These are phyloP conservation scores for Aspergillus flavus DNA, from an alignment of 2,329 filamentous ascomycete species.

Conservation along the genomic window DNA sequence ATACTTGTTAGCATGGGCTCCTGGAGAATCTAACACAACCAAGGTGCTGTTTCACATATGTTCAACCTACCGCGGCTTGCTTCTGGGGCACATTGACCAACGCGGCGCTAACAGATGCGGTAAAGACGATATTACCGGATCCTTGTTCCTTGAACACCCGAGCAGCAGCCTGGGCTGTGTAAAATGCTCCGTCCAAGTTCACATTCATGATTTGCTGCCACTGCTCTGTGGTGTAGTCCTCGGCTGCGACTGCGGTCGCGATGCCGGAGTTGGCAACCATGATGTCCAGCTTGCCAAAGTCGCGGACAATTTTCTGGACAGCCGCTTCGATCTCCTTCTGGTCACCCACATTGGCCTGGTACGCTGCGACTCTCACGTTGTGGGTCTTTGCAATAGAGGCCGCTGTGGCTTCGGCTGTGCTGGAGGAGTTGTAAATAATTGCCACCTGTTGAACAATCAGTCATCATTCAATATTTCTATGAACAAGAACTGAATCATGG, in stretches of 20 bases:
- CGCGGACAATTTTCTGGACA: constrained; percentile 37
- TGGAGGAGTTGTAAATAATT: constrained; percentile 35
- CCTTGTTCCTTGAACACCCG: constrained; percentile 40
- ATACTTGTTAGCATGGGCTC: neutral
- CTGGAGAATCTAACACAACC: neutral
- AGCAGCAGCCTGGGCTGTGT: constrained; percentile 42
- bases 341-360: constrained; percentile 36
- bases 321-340: constrained; percentile 33
- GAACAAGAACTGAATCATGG: no score
- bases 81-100: constrained; percentile 45
- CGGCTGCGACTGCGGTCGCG: constrained; percentile 32
- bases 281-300: constrained; percentile 50
- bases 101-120: constrained; percentile 40
- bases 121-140: constrained; percentile 42
- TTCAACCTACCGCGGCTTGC: constrained; percentile 34
- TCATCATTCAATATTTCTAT: neutral
- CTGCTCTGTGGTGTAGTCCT: constrained; percentile 42
- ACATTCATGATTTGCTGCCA: constrained; percentile 45
- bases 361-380: constrained; percentile 35
- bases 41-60: neutral
- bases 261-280: constrained; percentile 51
- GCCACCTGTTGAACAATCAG: constrained; percentile 28
- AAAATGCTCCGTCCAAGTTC: constrained; percentile 45
- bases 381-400: constrained; percentile 30
- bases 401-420: constrained; percentile 27